Evolutionary conservation across 1,139 yeast species (phyloP).

Genomic region (Lodderomyces parapsilosis): DNA sequence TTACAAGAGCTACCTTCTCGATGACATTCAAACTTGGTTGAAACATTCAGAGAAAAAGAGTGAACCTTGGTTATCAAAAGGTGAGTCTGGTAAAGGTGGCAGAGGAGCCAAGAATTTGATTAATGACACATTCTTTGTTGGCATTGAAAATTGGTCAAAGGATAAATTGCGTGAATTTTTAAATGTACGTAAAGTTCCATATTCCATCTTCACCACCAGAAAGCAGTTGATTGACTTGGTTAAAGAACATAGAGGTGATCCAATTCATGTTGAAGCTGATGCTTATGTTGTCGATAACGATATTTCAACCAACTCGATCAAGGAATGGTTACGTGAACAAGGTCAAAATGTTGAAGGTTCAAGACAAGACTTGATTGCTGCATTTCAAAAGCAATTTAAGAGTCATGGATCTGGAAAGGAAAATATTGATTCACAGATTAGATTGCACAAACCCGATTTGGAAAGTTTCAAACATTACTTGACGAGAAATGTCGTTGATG

Average conservation of each 20-base stretch:
- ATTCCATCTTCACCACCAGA: slow-evolving; percentile 46
- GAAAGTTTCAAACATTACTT: slow-evolving; percentile 19
- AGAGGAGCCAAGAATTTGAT: slow-evolving; percentile 23
- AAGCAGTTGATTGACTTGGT: slow-evolving; percentile 49
- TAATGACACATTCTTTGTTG: slow-evolving; percentile 46
- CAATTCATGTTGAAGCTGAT: slow-evolving; percentile 22
- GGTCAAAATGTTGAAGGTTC: slow-evolving; percentile 26
- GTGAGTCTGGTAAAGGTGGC: slow-evolving; percentile 11
- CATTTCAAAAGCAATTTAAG: slow-evolving; percentile 14
- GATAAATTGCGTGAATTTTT: slow-evolving; percentile 51
- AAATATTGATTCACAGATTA: slow-evolving; percentile 16
- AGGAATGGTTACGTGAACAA: slow-evolving; percentile 24
- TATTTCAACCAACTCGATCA: slow-evolving; percentile 22
- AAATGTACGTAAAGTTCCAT: slow-evolving; percentile 48
- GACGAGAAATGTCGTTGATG: slow-evolving; percentile 9
- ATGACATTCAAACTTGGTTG: slow-evolving; percentile 41
- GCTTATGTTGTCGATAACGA: slow-evolving; percentile 23
- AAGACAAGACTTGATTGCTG: slow-evolving; percentile 22
- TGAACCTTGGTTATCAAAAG: slow-evolving; percentile 26
- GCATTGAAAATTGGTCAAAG: slow-evolving; percentile 48
- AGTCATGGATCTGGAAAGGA: slow-evolving; percentile 10
- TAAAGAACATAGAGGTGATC: slow-evolving; percentile 39
- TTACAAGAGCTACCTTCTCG: slow-evolving; percentile 35
- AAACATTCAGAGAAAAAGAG: slow-evolving; percentile 23
- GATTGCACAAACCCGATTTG: slow-evolving; percentile 19